Conservation (phyloP, 805 yeast genomes). For the Candida sphagnicola region DNA sequence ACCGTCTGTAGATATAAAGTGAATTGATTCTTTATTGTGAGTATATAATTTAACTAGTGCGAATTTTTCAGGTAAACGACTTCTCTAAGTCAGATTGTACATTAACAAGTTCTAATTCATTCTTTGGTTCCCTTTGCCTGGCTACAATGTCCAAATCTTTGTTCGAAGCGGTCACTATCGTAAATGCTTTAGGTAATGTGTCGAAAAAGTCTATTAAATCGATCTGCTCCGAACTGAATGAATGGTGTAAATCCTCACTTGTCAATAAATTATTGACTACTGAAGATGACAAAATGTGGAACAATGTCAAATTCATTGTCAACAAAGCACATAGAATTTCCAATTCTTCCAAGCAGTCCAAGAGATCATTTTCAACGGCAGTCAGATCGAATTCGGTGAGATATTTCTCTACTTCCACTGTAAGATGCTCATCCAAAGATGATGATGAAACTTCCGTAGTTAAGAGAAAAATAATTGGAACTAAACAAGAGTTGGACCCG, state of each 20-base stretch:
- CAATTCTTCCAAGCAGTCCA: not conserved
- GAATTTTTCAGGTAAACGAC: too few relatives aligned
- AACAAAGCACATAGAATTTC: not conserved
- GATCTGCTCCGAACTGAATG: constrained; percentile 15
- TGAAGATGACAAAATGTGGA: constrained; percentile 1
- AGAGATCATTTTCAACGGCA: not conserved
- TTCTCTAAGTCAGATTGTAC: too few relatives aligned
- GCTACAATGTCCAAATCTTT: constrained; percentile 1
- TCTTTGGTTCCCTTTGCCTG: too few relatives aligned
- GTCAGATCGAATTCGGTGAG: not conserved
- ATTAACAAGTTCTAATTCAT: too few relatives aligned
- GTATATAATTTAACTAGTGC: too few relatives aligned
- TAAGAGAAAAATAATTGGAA: constrained; percentile 14
- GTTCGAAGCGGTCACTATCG: constrained; percentile 22
- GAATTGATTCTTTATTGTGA: too few relatives aligned
- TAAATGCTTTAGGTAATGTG: constrained; percentile 20
- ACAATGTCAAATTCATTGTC: not conserved
- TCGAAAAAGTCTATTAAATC: constrained; percentile 13
- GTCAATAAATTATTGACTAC: constrained; percentile 1
- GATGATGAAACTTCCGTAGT: not conserved
- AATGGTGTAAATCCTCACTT: constrained; percentile 18
- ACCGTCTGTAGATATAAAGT: too few relatives aligned
- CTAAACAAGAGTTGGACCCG: constrained; percentile 13
- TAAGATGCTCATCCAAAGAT: not conserved
- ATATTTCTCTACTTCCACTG: not conserved